These are phyloP conservation scores for Austropuccinia psidii DNA, from an alignment of 1,284 basidiomycete genomes.

Conservation along the genomic window DNA sequence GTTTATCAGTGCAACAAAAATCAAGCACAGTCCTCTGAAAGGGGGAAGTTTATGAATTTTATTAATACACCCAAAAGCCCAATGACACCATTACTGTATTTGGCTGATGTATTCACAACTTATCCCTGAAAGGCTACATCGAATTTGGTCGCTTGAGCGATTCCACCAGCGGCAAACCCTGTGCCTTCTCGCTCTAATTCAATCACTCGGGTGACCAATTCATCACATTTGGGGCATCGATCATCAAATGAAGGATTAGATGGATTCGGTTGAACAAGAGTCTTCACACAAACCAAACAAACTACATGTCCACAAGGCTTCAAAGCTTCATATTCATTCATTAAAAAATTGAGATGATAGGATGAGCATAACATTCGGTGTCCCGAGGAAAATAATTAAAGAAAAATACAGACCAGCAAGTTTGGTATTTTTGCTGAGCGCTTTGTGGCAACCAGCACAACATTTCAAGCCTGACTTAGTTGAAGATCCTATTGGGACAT, in stretches of 20 bases:
- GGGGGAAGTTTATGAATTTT: too few species aligned
- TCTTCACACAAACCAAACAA: constrained; percentile 27
- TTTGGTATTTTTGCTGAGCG: constrained; percentile 22
- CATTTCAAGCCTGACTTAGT: constrained; percentile 8
- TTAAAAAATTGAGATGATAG: background rate
- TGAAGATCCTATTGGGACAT: background rate
- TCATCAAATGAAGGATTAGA: constrained; percentile 4
- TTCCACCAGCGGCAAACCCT: constrained; percentile 29
- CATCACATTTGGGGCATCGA: constrained; percentile 28
- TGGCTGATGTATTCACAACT: too few species aligned
- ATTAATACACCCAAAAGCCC: too few species aligned
- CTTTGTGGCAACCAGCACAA: constrained; percentile 30
- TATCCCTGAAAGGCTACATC: constrained; percentile 33
- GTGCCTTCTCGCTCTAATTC: constrained; percentile 32
- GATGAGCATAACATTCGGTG: too few species aligned
- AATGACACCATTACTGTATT: too few species aligned
- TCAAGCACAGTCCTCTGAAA: too few species aligned
- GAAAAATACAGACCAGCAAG: constrained; percentile 14
- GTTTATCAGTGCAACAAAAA: too few species aligned
- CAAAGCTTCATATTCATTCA: background rate
- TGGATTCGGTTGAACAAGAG: constrained; percentile 27
- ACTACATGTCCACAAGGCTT: constrained; percentile 35
- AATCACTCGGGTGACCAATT: constrained; percentile 4
- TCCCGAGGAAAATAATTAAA: background rate
- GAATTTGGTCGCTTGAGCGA: constrained; percentile 28